Evolutionary conservation across 805 yeast genomes (phyloP), one percentile per base, ranked within the genome.

Genomic region (Dipodascopsis tothii): DNA sequence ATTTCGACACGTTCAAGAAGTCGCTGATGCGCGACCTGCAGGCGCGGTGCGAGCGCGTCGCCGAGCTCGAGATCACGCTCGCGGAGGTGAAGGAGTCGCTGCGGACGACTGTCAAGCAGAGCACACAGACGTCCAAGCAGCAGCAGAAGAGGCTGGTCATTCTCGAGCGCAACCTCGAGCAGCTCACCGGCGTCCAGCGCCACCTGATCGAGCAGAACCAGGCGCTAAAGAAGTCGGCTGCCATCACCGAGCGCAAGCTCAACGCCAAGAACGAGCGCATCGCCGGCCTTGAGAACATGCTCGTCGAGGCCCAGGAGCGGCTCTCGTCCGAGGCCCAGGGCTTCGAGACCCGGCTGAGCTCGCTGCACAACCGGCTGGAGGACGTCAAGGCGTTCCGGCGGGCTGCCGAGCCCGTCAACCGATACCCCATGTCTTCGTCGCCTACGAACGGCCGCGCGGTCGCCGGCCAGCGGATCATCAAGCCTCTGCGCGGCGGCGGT

Each of bases 191-290:
- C n/a, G 78, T 79, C 44, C 69, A 81, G 43, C 70, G 70, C 40
- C 83, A 81, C 47, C 71, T 80, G 25, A 81, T 79, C 48, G 60
- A 68, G n/a, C 80, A 79, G 56, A 82, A 82, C 57, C 62, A 69
- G 23, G 66, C 72, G 39, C 62, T 82, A 27, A 68, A 74, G 40
- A 75, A 70, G 52, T 85, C 81, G 52, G 64, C 80, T 17, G 66
- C 67, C 21, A 66, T 77, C 3, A 67, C 77, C 33, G 75, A 75
- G 45, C 71, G 74, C 49, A 70, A 81, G 46, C 71, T 80, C 23
- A 78, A 74, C 17, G 64, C 75, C 16, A 70, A 85, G 43, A 75
- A 74, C 46, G 69, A 68, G 41, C 69, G 81, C 39, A 80, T 82
- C 39, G 67, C 68, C 41, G 69, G 73, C 23, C 64, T 82, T 38